A percentile compares a stretch with the other conserved stretches of the same genome.
Conservation (phyloP, 1,284 basidiomycete species). For the Volvariella volvacea region DNA sequence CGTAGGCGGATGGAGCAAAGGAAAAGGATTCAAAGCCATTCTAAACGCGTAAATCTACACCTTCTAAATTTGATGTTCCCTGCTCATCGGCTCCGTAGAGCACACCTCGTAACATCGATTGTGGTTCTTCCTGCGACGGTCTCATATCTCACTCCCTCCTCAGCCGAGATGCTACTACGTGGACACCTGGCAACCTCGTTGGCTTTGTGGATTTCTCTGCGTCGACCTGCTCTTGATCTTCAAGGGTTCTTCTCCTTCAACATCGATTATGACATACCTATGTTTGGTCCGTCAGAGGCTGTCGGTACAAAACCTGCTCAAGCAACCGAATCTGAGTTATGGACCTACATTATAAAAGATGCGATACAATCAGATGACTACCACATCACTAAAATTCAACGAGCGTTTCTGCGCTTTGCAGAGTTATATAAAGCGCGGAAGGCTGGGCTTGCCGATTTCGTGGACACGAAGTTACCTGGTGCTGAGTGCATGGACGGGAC, state of each 20-base stretch:
- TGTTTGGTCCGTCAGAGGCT: constrained; percentile 23
- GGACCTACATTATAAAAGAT: constrained; percentile 42
- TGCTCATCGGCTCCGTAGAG: constrained; percentile 19
- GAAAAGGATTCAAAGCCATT: constrained; percentile 33
- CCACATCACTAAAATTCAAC: constrained; percentile 50
- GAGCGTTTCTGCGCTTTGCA: constrained; percentile 45
- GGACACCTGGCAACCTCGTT: constrained; percentile 33
- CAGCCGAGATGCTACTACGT: constrained; percentile 34
- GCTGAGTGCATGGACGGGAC: constrained; percentile 49
- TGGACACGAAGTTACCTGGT: neutral
- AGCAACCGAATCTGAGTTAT: constrained; percentile 38
- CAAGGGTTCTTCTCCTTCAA: constrained; percentile 30
- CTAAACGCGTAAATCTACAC: constrained; percentile 20
- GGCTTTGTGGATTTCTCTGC: constrained; percentile 33
- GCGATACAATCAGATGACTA: constrained; percentile 46
- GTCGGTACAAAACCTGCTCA: constrained; percentile 14
- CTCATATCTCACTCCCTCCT: constrained; percentile 26
- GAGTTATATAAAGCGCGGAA: constrained; percentile 33
- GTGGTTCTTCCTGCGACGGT: constrained; percentile 39
- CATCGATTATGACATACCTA: constrained; percentile 20
- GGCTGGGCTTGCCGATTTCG: constrained; percentile 19
- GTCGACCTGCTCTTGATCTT: constrained; percentile 33
- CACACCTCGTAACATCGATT: constrained; percentile 50
- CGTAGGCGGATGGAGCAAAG: constrained; percentile 30
- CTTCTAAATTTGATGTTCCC: neutral